Conservation (phyloP, 1,284 basidiomycete species). For the Vanrija sp. region DNA sequence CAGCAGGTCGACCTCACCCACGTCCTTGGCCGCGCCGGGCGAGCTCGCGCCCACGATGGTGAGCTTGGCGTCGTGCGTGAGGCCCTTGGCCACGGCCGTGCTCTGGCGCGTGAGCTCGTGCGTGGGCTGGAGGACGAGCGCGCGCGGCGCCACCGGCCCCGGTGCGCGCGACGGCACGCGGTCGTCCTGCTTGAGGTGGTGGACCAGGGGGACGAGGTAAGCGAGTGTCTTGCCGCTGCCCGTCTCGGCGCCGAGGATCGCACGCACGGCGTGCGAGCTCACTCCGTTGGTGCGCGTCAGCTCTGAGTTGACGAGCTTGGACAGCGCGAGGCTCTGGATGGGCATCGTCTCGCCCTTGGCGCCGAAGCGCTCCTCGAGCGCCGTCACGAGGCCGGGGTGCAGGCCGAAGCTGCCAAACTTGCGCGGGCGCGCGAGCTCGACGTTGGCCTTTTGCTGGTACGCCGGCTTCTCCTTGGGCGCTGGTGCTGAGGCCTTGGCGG, state of each 20-base stretch:
- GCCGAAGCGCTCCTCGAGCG: constrained; percentile 55
- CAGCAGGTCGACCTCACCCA: constrained; percentile 59
- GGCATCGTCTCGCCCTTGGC: constrained; percentile 56
- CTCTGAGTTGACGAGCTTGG: constrained; percentile 53
- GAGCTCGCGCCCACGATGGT: constrained; percentile 61
- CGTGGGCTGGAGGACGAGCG: constrained; percentile 75
- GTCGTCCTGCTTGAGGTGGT: constrained; percentile 62
- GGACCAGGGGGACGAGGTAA: constrained; percentile 75
- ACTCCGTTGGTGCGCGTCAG: constrained; percentile 15
- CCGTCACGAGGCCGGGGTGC: constrained; percentile 59
- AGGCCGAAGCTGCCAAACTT: constrained; percentile 46
- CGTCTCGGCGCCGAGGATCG: constrained; percentile 76
- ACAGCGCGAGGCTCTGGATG: constrained; percentile 68
- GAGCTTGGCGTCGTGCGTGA: constrained; percentile 70
- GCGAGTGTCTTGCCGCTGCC: constrained; percentile 88
- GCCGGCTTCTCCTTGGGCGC: neutral
- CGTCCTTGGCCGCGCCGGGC: constrained; percentile 47
- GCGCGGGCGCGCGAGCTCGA: constrained; percentile 13
- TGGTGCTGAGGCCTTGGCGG: neutral
- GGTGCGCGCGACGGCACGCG: neutral
- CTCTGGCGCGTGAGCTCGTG: constrained; percentile 81
- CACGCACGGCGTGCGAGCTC: constrained; percentile 42
- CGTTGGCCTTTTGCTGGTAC: constrained; percentile 7
- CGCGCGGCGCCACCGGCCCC: constrained; percentile 56
- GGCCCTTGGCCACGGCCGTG: constrained; percentile 64